These are phyloP conservation scores for Hyaloscypha finlandica DNA, from an alignment of 495 filamentous ascomycete genomes.

Conservation along the genomic window DNA sequence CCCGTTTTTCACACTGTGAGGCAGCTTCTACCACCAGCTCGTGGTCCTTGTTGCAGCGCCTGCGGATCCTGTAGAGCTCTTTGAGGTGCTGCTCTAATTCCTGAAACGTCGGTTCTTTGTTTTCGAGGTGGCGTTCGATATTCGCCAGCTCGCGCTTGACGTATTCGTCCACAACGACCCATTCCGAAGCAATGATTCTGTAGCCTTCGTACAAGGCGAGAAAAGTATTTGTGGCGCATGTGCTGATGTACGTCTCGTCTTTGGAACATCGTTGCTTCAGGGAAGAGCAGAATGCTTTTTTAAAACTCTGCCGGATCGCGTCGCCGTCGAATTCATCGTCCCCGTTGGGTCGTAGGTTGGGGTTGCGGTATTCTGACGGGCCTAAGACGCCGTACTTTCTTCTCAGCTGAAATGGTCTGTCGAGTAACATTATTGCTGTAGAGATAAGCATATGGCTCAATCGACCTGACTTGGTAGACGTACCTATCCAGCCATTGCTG, in stretches of 20 bases:
- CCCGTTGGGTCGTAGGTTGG: conserved; percentile 4
- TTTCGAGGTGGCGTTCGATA: conserved; percentile 13
- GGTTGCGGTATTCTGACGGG: conserved; percentile 3
- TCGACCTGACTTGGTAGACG: neutral
- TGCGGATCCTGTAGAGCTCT: conserved; percentile 8
- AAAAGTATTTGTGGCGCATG: neutral
- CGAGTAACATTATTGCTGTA: neutral
- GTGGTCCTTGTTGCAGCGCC: conserved; percentile 15
- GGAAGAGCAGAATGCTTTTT: neutral
- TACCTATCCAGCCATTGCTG: conserved; percentile 8
- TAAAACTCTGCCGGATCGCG: neutral
- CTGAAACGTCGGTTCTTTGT: conserved; percentile 6
- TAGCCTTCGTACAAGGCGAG: conserved; percentile 12
- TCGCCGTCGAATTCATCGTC: neutral
- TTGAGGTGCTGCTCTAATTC: conserved; percentile 13
- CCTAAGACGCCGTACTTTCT: conserved; percentile 3
- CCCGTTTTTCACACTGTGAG: neutral
- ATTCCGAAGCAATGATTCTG: conserved; percentile 11
- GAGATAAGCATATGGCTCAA: neutral
- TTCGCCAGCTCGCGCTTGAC: conserved; percentile 11
- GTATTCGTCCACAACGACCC: conserved; percentile 14
- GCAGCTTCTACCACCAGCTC: conserved; percentile 5
- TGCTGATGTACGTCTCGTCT: neutral
- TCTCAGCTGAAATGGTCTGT: neutral
- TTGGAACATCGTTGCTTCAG: neutral